Base-by-base conservation (phyloP, 139 green algal species). In the Picochlorum sp. region DNA sequence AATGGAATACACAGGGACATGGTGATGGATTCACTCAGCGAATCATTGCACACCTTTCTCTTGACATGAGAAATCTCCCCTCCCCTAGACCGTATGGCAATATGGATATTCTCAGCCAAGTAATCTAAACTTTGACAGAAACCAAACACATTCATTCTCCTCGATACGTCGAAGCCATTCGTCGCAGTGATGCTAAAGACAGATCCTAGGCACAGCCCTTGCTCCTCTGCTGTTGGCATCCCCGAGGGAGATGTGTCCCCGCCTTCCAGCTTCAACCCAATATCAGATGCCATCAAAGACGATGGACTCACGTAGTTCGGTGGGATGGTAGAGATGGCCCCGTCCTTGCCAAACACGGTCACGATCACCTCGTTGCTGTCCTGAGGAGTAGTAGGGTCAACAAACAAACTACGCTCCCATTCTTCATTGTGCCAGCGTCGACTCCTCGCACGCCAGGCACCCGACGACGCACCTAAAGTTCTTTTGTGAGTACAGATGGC, bases 141-240 rank as follows among this genome's bases (percentile, higher is more conserved):
- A 20, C 85, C 85, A 62, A 85, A 56, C 28, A 92, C 57, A 56
- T 74, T 77, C 10, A 92, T 32, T 6, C 80, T 77, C 3, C 86
- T 74, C 0, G 59, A 63, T 14, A 56, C 38, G 51, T 92, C 82
- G 1, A 63, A 16, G 18, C 87, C 86, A 60, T 92, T 92, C 50
- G 78, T 92, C 30, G 86, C 86, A 1, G 70, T 61, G 7, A 92
- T 74, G 6, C 56, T 56, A 50, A 95, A 94, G 16, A 73, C 72
- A 2, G 75, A 69, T 9, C 81, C 87, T 6, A 94, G 75, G 77
- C 85, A 94, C 4, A 94, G 69, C 2, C 77, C 77, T 66, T 90
- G 83, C 52, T 90, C 76, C 11, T 86, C 69, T 58, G 66, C 72
- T 3, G 73, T 83, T 6, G 84, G 84, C 63, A 90, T 38, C 16